Evolutionary conservation across 805 yeast genomes (phyloP).

Genomic region (Metschnikowia arizonensis): DNA sequence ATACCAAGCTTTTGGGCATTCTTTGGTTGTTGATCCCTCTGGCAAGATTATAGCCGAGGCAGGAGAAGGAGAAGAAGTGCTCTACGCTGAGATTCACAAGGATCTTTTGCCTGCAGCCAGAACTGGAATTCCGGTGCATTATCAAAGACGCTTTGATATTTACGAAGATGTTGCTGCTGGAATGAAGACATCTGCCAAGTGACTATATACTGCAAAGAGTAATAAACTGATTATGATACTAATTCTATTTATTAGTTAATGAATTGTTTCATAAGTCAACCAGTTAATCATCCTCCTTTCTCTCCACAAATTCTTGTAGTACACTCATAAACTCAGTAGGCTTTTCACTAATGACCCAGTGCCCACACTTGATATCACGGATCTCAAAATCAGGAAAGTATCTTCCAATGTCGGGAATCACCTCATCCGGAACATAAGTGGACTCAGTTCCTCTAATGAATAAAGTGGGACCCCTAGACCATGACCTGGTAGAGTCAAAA

Average conservation of each 20-base stretch:
- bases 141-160: conserved; percentile 70
- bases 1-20: conserved; percentile 67
- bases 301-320: conserved; percentile 59
- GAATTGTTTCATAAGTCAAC: neutral
- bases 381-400: conserved; percentile 77
- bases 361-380: conserved; percentile 78
- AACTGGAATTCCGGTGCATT: conserved; percentile 61
- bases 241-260: too few relatives aligned
- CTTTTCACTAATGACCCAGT: conserved; percentile 88
- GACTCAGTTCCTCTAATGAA: conserved; percentile 79
- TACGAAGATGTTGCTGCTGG: conserved; percentile 37
- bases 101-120: conserved; percentile 54
- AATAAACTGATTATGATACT: too few relatives aligned
- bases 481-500: conserved; percentile 50
- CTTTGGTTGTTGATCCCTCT: conserved; percentile 58
- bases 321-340: conserved; percentile 68
- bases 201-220: too few relatives aligned
- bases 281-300: conserved; percentile 34
- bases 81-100: conserved; percentile 71
- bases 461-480: conserved; percentile 62
- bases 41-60: conserved; percentile 66
- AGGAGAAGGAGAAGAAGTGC: conserved; percentile 71
- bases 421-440: conserved; percentile 77
- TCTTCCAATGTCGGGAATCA: conserved; percentile 62
- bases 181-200: conserved; percentile 15